These are phyloP conservation scores for Aegilops sharonensis DNA, from an alignment of 176 grass and related monocot genomes.

Conservation along the genomic window DNA sequence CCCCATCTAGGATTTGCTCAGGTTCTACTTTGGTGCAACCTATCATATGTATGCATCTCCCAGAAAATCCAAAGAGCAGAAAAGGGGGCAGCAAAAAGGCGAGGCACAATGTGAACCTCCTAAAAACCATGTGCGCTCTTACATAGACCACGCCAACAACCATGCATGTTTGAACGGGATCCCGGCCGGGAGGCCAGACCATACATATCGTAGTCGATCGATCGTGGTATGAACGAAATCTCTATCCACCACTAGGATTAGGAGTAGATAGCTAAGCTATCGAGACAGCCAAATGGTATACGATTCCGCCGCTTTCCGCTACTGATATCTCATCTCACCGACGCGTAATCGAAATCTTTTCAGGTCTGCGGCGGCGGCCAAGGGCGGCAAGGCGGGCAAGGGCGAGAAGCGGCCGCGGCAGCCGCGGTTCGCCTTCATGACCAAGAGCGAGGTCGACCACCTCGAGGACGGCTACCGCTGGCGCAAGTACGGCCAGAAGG, in stretches of 20 bases:
- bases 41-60: neutral
- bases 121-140: conserved; percentile 26
- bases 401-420: conserved; percentile 85
- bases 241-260: neutral
- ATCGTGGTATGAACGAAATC: conserved; percentile 44
- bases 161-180: conserved; percentile 50
- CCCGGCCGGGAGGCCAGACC: neutral
- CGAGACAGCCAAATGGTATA: neutral
- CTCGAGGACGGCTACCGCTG: conserved; percentile 96
- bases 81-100: neutral
- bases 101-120: conserved; percentile 47
- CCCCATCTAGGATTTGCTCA: neutral
- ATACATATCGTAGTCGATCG: neutral
- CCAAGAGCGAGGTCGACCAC: conserved; percentile 97
- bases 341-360: neutral
- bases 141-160: conserved; percentile 20
- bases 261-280: neutral
- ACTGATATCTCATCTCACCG: neutral
- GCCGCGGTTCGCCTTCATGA: conserved; percentile 90
- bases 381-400: conserved; percentile 41
- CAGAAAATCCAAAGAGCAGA: conserved; percentile 24
- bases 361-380: conserved; percentile 6
- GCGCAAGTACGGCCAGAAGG: conserved; percentile 99
- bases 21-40: conserved; percentile 38
- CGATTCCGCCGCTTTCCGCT: conserved; percentile 6